Conservation (phyloP, 805 yeast species). For the Sungouiella blattae region DNA sequence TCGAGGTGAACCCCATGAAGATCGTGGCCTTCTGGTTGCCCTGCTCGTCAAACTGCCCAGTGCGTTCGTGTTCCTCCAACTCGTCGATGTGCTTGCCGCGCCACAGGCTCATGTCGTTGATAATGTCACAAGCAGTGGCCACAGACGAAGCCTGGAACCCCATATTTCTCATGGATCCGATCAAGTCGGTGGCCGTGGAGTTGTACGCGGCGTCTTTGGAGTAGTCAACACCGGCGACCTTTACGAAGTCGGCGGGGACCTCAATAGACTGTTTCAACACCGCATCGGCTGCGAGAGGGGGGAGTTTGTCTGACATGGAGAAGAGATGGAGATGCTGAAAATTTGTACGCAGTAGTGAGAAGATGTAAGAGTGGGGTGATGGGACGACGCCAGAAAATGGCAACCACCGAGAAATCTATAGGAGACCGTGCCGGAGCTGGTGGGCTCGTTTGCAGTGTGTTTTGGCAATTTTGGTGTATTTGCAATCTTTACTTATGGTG, state of each 20-base stretch:
- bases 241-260: slow-evolving; percentile 73
- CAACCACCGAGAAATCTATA: too few relatives aligned
- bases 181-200: slow-evolving; percentile 74
- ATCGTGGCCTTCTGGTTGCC: slow-evolving; percentile 85
- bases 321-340: neutral
- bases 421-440: too few relatives aligned
- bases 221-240: slow-evolving; percentile 88
- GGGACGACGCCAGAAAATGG: too few relatives aligned
- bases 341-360: too few relatives aligned
- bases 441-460: too few relatives aligned
- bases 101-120: slow-evolving; percentile 91
- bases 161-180: slow-evolving; percentile 85
- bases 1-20: slow-evolving; percentile 94
- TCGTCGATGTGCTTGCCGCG: slow-evolving; percentile 74
- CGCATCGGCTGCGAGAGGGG: slow-evolving; percentile 83
- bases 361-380: too few relatives aligned
- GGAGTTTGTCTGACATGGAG: slow-evolving; percentile 30
- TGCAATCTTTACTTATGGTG: too few relatives aligned
- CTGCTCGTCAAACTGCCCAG: slow-evolving; percentile 72
- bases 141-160: slow-evolving; percentile 94
- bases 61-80: slow-evolving; percentile 60
- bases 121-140: slow-evolving; percentile 86
- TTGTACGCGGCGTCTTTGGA: slow-evolving; percentile 71
- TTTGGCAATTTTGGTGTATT: too few relatives aligned
- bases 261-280: slow-evolving; percentile 84